A percentile compares a stretch with the other conserved stretches of the same genome.
Evolutionary conservation across 768 basidiomycete genomes (phyloP).

Genomic region (Lentinula sp.): DNA sequence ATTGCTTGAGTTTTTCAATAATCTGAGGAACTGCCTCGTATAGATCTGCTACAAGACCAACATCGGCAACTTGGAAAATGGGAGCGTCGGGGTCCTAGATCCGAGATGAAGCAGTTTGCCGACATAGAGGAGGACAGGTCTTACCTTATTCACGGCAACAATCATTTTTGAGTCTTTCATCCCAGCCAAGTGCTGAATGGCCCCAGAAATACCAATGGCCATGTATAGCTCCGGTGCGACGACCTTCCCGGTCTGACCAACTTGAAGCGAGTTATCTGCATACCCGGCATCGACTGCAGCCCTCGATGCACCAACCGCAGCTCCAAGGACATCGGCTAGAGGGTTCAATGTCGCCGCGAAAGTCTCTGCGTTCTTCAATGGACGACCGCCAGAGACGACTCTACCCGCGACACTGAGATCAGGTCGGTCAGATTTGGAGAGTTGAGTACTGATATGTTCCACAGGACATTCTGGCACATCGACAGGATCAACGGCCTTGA

Average conservation of each 20-base stretch:
- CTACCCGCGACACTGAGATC: conserved; percentile 83
- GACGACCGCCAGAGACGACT: conserved; percentile 93
- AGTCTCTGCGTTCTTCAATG: conserved; percentile 91
- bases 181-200: conserved; percentile 97
- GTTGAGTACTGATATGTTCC: conserved; percentile 63
- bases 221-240: conserved; percentile 96
- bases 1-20: conserved; percentile 74
- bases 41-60: conserved; percentile 89
- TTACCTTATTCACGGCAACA: conserved; percentile 94
- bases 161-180: conserved; percentile 99
- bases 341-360: conserved; percentile 85
- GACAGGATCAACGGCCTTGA: conserved; percentile 58
- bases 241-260: conserved; percentile 99
- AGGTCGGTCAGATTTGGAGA: conserved; percentile 89
- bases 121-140: conserved; percentile 8
- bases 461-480: conserved; percentile 51
- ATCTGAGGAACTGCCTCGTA: conserved; percentile 91
- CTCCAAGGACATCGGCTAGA: conserved; percentile 87
- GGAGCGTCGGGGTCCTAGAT: conserved; percentile 91
- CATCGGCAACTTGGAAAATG: conserved; percentile 98
- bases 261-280: conserved; percentile 95
- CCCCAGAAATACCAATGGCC: conserved; percentile 95
- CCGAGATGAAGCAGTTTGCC: conserved; percentile 1
- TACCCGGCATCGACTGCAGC: conserved; percentile 98
- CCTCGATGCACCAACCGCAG: conserved; percentile 95